A percentile compares a stretch with the other conserved stretches of the same genome.
Conservation (phyloP, 2,329 filamentous ascomycete species). For the Ilyonectria destructans region DNA sequence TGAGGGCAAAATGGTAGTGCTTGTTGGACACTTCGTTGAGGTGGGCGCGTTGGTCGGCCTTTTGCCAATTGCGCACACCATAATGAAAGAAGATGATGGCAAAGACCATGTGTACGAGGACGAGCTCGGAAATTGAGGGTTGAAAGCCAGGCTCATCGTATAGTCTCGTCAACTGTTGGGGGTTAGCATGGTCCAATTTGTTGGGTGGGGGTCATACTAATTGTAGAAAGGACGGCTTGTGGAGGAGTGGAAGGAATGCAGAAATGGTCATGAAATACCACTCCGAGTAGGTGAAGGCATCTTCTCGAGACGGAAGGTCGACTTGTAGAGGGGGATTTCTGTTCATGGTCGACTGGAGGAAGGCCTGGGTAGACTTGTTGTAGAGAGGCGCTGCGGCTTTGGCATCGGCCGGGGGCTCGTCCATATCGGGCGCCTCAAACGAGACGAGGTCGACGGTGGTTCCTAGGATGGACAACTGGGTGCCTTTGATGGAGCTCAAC, state of each 20-base stretch:
- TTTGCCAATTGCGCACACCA: conserved; percentile 77
- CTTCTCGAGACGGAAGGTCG: conserved; percentile 74
- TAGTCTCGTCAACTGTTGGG: conserved; percentile 70
- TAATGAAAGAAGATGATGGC: conserved; percentile 85
- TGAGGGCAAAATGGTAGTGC: conserved; percentile 84
- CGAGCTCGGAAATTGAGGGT: conserved; percentile 75
- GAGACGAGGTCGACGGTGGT: conserved; percentile 85
- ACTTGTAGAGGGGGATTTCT: conserved; percentile 71
- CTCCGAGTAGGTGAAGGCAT: conserved; percentile 79
- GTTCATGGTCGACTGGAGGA: conserved; percentile 77
- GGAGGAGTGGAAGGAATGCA: conserved; percentile 82
- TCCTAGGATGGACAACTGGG: conserved; percentile 83
- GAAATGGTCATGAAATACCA: conserved; percentile 84
- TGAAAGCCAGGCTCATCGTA: conserved; percentile 80
- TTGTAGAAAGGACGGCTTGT: conserved; percentile 81
- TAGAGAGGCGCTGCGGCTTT: conserved; percentile 66
- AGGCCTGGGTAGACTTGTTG: conserved; percentile 82
- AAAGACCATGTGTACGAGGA: conserved; percentile 85
- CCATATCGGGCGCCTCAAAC: conserved; percentile 77
- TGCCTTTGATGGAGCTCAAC: conserved; percentile 83
- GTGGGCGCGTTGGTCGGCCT: conserved; percentile 67
- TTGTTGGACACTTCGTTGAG: conserved; percentile 79
- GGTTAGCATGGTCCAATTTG: neutral
- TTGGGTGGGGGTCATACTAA: conserved; percentile 66
- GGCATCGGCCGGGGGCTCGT: conserved; percentile 65